Base-by-base conservation (phyloP, 1,139 yeast genomes). In the Candida anutae region DNA sequence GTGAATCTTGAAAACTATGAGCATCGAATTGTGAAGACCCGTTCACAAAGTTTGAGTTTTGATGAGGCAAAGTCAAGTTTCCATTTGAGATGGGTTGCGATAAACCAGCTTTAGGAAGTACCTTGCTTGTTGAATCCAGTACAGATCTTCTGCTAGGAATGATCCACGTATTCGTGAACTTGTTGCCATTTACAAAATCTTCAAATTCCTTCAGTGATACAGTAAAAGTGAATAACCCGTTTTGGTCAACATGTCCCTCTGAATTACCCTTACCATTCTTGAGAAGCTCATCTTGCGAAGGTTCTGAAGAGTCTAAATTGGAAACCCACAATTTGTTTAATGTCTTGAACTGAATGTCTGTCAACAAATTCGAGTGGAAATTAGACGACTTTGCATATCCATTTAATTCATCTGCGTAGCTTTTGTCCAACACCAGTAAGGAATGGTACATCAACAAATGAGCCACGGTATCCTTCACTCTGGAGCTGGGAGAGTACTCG, bases 391-490 rank as follows among this genome's bases (percentile, higher is more conserved):
- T 27, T n/a, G 50, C 40, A 33, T 60, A 58, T 1, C 42, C 46
- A 1, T 46, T 41, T 29, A 58, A 35, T n/a, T 48, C 48, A 6
- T 42, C 42, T 5, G 45, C 40, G 30, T 64, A 63, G 30, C 50
- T 50, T 2, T 45, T 46, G 30, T 59, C 62, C 29, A 66, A 38
- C 4, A 40, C 32, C 17, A 40, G 36, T 19, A 63, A 35, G 21
- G 49, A 38, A 22, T 50, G 39, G 29, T 49, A 40, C 40, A 63
- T 45, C 13, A 58, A 29, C 5, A 46, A 37, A 35, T 60, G 57
- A 3, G 63, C 67, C 29, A 62, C 42, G 3, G 69, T 53, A 27
- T 65, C 70, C 28, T 46, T 53, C 10, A 51, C 36, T 20, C 39
- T 43, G 12, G 39, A 29, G 22, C 38, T 30, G 15, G 35, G 40